A percentile compares a stretch with the other conserved stretches of the same genome.
phyloP scores from a whole-genome alignment of 169 alveolate species.

The Neospora caninum region DNA sequence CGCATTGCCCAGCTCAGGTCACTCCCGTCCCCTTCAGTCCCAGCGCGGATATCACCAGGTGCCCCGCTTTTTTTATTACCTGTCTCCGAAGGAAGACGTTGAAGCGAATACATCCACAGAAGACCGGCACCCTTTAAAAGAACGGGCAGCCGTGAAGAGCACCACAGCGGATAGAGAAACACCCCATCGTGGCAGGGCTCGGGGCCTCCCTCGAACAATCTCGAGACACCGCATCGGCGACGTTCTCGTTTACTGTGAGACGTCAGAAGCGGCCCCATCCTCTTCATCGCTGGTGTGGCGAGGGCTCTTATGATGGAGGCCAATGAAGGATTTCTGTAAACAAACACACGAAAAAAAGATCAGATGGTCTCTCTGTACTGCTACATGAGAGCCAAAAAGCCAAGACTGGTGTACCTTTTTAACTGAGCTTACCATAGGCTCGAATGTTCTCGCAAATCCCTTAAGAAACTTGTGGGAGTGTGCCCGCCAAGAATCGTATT shows the following conservation, averaged over 20 bases:
- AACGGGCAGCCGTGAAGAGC: no score
- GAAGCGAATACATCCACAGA: no score
- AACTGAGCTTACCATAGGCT: conserved; percentile 73
- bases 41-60: neutral
- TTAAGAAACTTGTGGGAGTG: conserved; percentile 73
- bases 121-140: no score
- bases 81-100: neutral
- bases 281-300: conserved; percentile 33
- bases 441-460: conserved; percentile 79
- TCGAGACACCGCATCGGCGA: neutral
- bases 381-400: neutral
- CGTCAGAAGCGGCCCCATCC: conserved; percentile 20
- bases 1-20: neutral
- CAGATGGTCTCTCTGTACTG: neutral
- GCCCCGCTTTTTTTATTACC: neutral
- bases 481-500: conserved; percentile 76
- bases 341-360: no score
- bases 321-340: conserved; percentile 30
- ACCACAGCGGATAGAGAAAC: neutral
- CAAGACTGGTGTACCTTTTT: neutral
- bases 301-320: conserved; percentile 20
- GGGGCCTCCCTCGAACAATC: neutral
- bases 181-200: neutral
- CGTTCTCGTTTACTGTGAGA: conserved; percentile 1
- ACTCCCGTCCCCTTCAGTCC: neutral